These are phyloP conservation scores for Ascochyta koolunga DNA, from an alignment of 2,329 filamentous ascomycete species.

Conservation along the genomic window DNA sequence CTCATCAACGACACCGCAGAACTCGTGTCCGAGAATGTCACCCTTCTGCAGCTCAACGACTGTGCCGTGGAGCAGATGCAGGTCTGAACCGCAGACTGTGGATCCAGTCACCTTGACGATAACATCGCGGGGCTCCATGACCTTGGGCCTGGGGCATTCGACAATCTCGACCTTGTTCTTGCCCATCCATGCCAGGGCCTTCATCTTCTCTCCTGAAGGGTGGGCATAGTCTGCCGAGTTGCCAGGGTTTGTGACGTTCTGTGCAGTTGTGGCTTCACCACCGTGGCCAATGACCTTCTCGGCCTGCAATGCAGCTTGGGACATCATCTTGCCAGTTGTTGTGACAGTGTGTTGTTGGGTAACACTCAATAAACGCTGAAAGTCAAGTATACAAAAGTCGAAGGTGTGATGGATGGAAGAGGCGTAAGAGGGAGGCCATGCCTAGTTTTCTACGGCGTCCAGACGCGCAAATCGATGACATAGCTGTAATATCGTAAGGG, in stretches of 20 bases:
- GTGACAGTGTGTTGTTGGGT: slow-evolving; percentile 3
- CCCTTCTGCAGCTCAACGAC: slow-evolving; percentile 59
- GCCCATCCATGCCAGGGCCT: slow-evolving; percentile 80
- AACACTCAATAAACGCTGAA: slow-evolving; percentile 7
- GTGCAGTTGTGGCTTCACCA: slow-evolving; percentile 67
- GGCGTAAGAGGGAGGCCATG: not conserved
- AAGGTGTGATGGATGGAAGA: not conserved
- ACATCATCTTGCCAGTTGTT: slow-evolving; percentile 38
- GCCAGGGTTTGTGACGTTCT: slow-evolving; percentile 72
- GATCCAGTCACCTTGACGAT: slow-evolving; percentile 77
- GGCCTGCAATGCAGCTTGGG: slow-evolving; percentile 65
- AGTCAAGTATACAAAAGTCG: not conserved
- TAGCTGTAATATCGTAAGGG: slow-evolving; percentile 20
- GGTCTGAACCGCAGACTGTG: slow-evolving; percentile 66
- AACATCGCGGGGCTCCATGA: slow-evolving; percentile 76
- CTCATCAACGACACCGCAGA: slow-evolving; percentile 58
- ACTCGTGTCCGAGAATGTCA: slow-evolving; percentile 60
- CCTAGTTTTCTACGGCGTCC: slow-evolving; percentile 23
- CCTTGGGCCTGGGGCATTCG: slow-evolving; percentile 71
- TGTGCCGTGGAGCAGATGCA: slow-evolving; percentile 60
- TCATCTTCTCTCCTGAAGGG: slow-evolving; percentile 67
- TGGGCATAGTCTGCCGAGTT: slow-evolving; percentile 50
- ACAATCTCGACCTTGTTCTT: slow-evolving; percentile 78
- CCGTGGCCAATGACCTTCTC: slow-evolving; percentile 74
- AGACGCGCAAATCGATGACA: slow-evolving; percentile 28